Evolutionary conservation across 108 stramenopile species (phyloP), one percentile per base, ranked within the genome.

Genomic region (Cyclostephanos tholiformis): DNA sequence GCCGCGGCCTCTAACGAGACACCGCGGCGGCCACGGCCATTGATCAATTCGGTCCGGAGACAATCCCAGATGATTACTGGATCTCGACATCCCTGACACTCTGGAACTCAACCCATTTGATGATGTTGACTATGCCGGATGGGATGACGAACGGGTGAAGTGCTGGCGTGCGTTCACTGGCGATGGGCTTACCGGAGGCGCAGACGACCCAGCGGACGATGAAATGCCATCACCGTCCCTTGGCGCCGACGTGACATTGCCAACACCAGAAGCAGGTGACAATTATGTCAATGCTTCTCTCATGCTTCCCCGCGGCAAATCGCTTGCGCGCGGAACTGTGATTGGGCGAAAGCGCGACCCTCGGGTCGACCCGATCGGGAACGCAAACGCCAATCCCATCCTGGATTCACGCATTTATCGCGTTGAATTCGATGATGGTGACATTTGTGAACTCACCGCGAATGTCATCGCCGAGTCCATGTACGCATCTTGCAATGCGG

Each of bases 401-500:
- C 25, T 77, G 26, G 69, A 77, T 41, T 38, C 68, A 17, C 10
- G 67, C 16, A 13, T 48, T 6, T 77, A 70, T 63, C 61, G 61
- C 32, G 76, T 67, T 27, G 49, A 63, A 62, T 77, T 48, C 19
- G 38, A 22, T 19, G 76, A 77, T 63, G 76, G 76, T 25, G 29
- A 30, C 14, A 36, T 51, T 4, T 46, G 41, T 13, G 48, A 46
- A 27, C 14, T 77, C 22, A 26, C 68, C 60, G 59, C 68, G 6
- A 77, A 77, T 53, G 32, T 63, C 11, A 67, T 70, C 38, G 76
- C 76, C 49, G 69, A 49, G 60, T 57, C 52, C 29, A 35, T 77
- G 19, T 41, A 62, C 11, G 22, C 19, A n/a, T 23, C 63, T 12
- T 32, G 35, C 23, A 64, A 65, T 51, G 68, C 17, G 12, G 29